Conservation (phyloP, 164 flowering plant species). For the Buxus sempervirens region DNA sequence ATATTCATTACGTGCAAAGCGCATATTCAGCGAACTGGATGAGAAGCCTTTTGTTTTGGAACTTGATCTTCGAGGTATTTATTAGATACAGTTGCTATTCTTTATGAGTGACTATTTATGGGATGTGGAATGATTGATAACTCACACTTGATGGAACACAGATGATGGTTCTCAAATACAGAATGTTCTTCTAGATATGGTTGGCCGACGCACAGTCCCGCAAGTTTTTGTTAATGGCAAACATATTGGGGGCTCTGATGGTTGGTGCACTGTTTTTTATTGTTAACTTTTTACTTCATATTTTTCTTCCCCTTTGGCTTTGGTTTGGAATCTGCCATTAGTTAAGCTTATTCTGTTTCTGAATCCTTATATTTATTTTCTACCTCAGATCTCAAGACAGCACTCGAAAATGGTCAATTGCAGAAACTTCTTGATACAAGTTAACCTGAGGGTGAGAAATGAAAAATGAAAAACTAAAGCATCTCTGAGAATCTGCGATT, state of each 20-base stretch:
- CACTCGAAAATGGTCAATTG: slow-evolving; percentile 58
- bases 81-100: background rate
- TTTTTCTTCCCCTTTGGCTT: background rate
- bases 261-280: slow-evolving; percentile 33
- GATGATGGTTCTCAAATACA: slow-evolving; percentile 86
- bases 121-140: background rate
- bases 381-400: slow-evolving; percentile 59
- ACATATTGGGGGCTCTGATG: slow-evolving; percentile 95
- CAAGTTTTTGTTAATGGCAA: slow-evolving; percentile 95
- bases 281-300: background rate
- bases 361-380: slow-evolving; percentile 2
- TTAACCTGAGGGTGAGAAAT: slow-evolving; percentile 12
- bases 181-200: slow-evolving; percentile 72
- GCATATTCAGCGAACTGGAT: slow-evolving; percentile 52
- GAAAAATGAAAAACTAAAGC: background rate
- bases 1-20: slow-evolving; percentile 76
- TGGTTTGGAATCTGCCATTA: background rate
- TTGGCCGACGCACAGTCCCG: slow-evolving; percentile 83
- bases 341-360: slow-evolving; percentile 3
- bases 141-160: slow-evolving; percentile 20
- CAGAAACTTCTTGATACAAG: slow-evolving; percentile 54
- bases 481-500: background rate
- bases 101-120: background rate
- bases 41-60: slow-evolving; percentile 84
- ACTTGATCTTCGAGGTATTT: slow-evolving; percentile 86